Conservation (phyloP, 306 rosid genomes). For the Cicer yamashitae region DNA sequence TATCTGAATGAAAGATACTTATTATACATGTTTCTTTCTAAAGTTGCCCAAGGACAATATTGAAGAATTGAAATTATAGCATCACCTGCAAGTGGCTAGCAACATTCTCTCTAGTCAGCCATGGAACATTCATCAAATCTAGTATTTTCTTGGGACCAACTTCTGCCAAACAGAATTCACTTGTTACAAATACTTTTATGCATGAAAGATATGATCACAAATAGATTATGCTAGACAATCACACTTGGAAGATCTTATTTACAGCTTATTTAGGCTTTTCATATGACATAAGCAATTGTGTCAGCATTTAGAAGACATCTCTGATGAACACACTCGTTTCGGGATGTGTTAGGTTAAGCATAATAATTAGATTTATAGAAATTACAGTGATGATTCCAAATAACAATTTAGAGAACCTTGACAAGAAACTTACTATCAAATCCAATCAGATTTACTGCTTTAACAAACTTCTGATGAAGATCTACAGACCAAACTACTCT, state of each 20-base stretch:
- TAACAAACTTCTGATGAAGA: slow-evolving; percentile 97
- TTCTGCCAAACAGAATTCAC: slow-evolving; percentile 77
- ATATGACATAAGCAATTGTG: background rate
- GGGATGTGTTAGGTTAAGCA: slow-evolving; percentile 12
- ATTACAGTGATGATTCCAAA: slow-evolving; percentile 27
- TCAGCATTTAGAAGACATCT: background rate
- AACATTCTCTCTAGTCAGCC: slow-evolving; percentile 94
- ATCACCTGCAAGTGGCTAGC: slow-evolving; percentile 97
- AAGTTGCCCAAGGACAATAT: slow-evolving; percentile 3
- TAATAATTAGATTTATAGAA: slow-evolving; percentile 9
- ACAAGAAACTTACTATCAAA: slow-evolving; percentile 80
- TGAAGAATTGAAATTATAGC: slow-evolving; percentile 21
- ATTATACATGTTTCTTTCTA: slow-evolving; percentile 35
- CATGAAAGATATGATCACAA: slow-evolving; percentile 29
- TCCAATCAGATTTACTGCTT: slow-evolving; percentile 94
- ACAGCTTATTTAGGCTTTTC: background rate
- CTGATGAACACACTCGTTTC: background rate
- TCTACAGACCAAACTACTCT: slow-evolving; percentile 98
- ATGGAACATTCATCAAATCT: slow-evolving; percentile 91
- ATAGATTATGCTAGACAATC: slow-evolving; percentile 29
- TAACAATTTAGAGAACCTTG: slow-evolving; percentile 28
- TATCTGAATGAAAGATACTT: slow-evolving; percentile 20
- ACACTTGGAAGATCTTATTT: background rate
- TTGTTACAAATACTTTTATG: slow-evolving; percentile 50
- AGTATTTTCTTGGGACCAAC: slow-evolving; percentile 97